Evolutionary conservation across 2,329 filamentous ascomycete genomes (phyloP).

Genomic region (Gremmenia infestans): DNA sequence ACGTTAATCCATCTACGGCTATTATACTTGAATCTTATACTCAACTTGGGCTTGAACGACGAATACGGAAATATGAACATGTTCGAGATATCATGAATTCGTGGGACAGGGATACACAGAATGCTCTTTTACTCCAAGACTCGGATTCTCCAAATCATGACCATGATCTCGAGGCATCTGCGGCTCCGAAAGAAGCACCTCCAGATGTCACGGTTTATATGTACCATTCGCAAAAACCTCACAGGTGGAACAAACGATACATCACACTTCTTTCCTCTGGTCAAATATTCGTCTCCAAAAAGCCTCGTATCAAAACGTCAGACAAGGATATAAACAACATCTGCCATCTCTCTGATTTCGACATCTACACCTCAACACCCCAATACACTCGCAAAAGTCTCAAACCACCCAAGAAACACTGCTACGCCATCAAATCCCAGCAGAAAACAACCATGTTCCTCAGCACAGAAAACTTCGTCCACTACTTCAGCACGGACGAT

Average conservation of each 20-base stretch:
- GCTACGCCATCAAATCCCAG: conserved; percentile 87
- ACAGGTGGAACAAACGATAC: conserved; percentile 85
- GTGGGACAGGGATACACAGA: conserved; percentile 79
- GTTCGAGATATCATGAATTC: conserved; percentile 87
- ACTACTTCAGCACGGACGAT: conserved; percentile 86
- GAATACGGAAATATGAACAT: conserved; percentile 78
- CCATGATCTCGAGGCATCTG: conserved; percentile 58
- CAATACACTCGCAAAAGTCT: conserved; percentile 64
- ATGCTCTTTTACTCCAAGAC: conserved; percentile 64
- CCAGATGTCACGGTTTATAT: conserved; percentile 64
- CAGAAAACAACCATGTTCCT: conserved; percentile 82
- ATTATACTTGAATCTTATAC: conserved; percentile 75
- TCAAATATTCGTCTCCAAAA: conserved; percentile 69
- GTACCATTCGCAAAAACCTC: conserved; percentile 74
- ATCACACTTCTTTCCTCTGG: conserved; percentile 70
- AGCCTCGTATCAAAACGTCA: conserved; percentile 49
- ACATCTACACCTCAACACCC: conserved; percentile 75
- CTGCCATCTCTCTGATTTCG: conserved; percentile 87
- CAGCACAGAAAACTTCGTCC: conserved; percentile 78
- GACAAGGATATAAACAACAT: conserved; percentile 66
- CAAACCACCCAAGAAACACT: conserved; percentile 78
- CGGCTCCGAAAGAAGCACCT: conserved; percentile 61
- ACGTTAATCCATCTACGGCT: conserved; percentile 59
- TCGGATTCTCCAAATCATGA: conserved; percentile 50
- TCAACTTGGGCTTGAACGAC: conserved; percentile 72